A percentile compares a stretch with the other conserved stretches of the same genome.
Evolutionary conservation across 2,329 filamentous ascomycete genomes (phyloP).

Genomic region (Aureobasidium sp.): DNA sequence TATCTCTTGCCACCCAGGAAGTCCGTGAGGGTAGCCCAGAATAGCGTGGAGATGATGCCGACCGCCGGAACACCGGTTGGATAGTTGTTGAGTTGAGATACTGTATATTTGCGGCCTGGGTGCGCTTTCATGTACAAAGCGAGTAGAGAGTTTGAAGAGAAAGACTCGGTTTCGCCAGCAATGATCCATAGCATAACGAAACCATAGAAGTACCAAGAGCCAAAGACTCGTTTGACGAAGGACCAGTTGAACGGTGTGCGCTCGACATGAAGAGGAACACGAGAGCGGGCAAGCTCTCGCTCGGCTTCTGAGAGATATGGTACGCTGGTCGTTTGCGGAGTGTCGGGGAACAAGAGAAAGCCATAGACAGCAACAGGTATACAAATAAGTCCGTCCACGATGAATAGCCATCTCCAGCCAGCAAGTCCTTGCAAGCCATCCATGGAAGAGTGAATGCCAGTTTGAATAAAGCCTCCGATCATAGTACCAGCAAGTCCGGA

Average conservation of each 20-base stretch:
- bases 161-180: conserved; percentile 64
- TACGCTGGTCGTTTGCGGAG: conserved; percentile 38
- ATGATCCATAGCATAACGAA: conserved; percentile 63
- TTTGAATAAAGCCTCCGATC: conserved; percentile 43
- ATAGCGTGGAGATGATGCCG: conserved; percentile 51
- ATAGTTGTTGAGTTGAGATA: conserved; percentile 48
- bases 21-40: conserved; percentile 64
- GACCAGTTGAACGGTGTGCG: conserved; percentile 40
- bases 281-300: conserved; percentile 36
- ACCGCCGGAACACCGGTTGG: conserved; percentile 48
- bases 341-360: conserved; percentile 48
- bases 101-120: conserved; percentile 36
- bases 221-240: conserved; percentile 51
- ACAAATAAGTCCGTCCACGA: conserved; percentile 51
- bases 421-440: conserved; percentile 40
- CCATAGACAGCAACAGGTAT: conserved; percentile 45
- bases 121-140: conserved; percentile 45
- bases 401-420: conserved; percentile 52
- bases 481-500: conserved; percentile 46
- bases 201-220: conserved; percentile 58
- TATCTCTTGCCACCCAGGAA: conserved; percentile 56
- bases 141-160: conserved; percentile 56
- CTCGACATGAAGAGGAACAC: conserved; percentile 38
- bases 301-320: conserved; percentile 37
- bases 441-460: conserved; percentile 27